A percentile compares a stretch with the other conserved stretches of the same genome.
These are phyloP conservation scores for Otatea glauca DNA, from an alignment of 176 grass and related monocot genomes.

Conservation along the genomic window DNA sequence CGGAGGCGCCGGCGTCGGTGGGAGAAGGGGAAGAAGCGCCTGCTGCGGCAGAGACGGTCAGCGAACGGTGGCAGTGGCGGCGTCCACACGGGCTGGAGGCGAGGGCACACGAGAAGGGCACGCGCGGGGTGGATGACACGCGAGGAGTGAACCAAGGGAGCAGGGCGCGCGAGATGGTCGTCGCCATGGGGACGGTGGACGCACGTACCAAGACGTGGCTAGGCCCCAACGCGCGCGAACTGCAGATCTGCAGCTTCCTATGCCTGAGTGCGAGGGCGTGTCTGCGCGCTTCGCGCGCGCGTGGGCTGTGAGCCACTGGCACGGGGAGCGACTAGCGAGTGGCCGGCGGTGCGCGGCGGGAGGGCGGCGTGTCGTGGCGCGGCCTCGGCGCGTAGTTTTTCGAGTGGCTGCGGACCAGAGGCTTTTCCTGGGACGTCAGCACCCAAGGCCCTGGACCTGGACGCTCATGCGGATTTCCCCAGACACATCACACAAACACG, in stretches of 20 bases:
- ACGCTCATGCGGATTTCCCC: no score
- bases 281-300: no score
- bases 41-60: background rate
- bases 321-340: background rate
- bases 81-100: background rate
- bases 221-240: no score
- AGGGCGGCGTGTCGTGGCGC: no score
- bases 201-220: background rate
- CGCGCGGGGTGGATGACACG: background rate
- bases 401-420: background rate
- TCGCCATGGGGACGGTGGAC: constrained; percentile 36
- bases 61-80: background rate
- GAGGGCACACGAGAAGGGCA: background rate
- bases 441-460: no score
- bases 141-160: background rate
- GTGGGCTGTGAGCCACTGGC: no score
- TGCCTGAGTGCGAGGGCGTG: no score
- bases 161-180: constrained; percentile 9
- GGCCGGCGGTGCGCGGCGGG: no score
- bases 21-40: constrained; percentile 19
- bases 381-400: background rate
- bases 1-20: constrained; percentile 2
- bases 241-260: no score
- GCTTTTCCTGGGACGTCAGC: background rate
- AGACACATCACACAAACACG: background rate